Base-by-base conservation (phyloP, 2,329 filamentous ascomycete genomes). In the Sclerotinia subarctica region DNA sequence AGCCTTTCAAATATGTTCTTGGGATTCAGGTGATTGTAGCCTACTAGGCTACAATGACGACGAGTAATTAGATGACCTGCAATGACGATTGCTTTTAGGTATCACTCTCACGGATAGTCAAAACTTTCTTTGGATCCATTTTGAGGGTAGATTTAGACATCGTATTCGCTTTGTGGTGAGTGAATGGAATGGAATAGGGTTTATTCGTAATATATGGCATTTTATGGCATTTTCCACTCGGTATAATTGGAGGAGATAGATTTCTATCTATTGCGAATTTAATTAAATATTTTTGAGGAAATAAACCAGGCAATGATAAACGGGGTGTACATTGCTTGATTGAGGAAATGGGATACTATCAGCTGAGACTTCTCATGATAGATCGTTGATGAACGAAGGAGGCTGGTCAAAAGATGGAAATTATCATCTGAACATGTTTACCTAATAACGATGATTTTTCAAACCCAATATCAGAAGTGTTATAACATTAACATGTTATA, bases 1-100 rank as follows among this genome's bases (percentile, higher is more conserved):
- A 15, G 13, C 21, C n/a, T 42, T 35, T 38, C 53, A 57, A 38
- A 32, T 57, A 57, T 11, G 13, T 24, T 26, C n/a, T 57, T n/a
- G 8, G 13, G 21, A 19, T 44, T 26, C 17, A 11, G 35, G 4
- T 44, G n/a, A 19, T 19, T 6, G 26, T 49, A 35, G 58, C 58
- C 58, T 49, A 60, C 58, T 49, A 60, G 58, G 58, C 58, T 60
- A 47, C 58, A 60, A 46, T 35, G 17, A n/a, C 5, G 21, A 46
- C 5, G 44, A 32, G 54, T 35, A 15, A 57, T 6, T 57, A 42
- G 38, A 42, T 38, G 54, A 32, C n/a, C 19, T 38, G 17, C 32
- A 3, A 6, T 57, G 32, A 38, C 19, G 19, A 42, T 10, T 17
- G 24, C 32, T 15, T 17, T 15, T 35, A 57, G 32, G 13, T 57